Evolutionary conservation across 495 filamentous ascomycete genomes (phyloP), one percentile per base, ranked within the genome.

Genomic region (Cairneyella variabilis): DNA sequence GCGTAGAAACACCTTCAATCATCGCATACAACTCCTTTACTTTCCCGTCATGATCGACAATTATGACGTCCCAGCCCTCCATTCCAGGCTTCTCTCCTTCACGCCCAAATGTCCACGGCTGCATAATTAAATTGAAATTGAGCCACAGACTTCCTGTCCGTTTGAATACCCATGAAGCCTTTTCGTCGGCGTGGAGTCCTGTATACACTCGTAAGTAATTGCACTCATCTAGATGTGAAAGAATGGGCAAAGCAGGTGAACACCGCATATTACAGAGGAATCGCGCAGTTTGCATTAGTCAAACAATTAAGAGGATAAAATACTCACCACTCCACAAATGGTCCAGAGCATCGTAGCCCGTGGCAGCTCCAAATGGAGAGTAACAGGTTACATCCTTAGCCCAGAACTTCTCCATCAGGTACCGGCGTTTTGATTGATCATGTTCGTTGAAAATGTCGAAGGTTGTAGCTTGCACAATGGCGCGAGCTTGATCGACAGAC

Each of bases 371-470:
- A 17, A 46, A 46, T 46, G 42, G 42, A 7, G 42, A 46, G 22
- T 46, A 46, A 17, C 42, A 46, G 23, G 42, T 46, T 12, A 46
- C 20, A 46, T 27, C 22, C 6, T 11, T 10, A 46, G 23, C 42
- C 42, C 42, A 46, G 42, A 22, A 46, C 22, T 46, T 46, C 16
- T 46, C 42, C 42, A 46, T 46, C 9, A 46, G 42, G 12, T 46
- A 21, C 42, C 42, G 14, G 42, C 42, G 42, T 20, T 46, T 46
- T 46, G 42, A 27, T 46, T 46, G 42, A 46, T 46, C 22, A 20
- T 46, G 42, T 26, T 46, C 42, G 17, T 46, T 46, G 22, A 46
- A 46, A 17, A 46, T 46, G 20, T 46, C 42, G 17, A 21, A 46
- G 4, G 42, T 46, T 17, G 42, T 46, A 22, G 42, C 42, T 27